Percentiles rank a stretch among this genome's conserved stretches.
Evolutionary conservation across 2,329 filamentous ascomycete species (phyloP).

Genomic region (Zalaria sp.): DNA sequence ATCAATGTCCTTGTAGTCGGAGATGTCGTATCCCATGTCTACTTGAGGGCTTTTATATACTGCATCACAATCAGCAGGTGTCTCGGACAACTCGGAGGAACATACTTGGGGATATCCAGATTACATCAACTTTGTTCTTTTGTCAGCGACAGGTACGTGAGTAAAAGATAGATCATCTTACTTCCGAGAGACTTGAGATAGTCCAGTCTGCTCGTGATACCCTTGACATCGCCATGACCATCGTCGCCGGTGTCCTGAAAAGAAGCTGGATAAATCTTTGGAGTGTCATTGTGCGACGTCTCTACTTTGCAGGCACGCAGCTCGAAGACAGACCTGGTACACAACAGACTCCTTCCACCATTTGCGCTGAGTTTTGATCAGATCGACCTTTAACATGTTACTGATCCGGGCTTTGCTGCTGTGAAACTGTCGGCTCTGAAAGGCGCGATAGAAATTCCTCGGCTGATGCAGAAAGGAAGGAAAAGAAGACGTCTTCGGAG

Average conservation of each 20-base stretch:
- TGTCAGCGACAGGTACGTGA: too few relatives aligned
- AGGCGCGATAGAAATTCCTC: too few relatives aligned
- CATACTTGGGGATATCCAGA: constrained; percentile 52
- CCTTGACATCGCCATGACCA: constrained; percentile 46
- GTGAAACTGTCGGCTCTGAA: too few relatives aligned
- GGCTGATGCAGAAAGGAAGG: too few relatives aligned
- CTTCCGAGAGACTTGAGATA: constrained; percentile 43
- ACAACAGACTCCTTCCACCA: constrained; percentile 28
- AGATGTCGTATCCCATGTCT: constrained; percentile 56
- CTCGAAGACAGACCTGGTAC: constrained; percentile 14
- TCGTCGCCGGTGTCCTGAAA: constrained; percentile 39
- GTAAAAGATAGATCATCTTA: neutral
- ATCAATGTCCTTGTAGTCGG: constrained; percentile 51
- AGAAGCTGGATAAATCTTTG: constrained; percentile 22
- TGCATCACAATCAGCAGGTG: constrained; percentile 12
- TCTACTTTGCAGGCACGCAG: too few relatives aligned
- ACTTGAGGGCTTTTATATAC: constrained; percentile 47
- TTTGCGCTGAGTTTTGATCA: neutral
- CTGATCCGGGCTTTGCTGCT: too few relatives aligned
- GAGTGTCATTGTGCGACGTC: too few relatives aligned
- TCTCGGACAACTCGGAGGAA: neutral
- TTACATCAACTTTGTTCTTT: constrained; percentile 34
- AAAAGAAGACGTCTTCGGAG: too few relatives aligned
- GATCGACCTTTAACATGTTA: too few relatives aligned
- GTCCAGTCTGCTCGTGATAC: constrained; percentile 46